Evolutionary conservation across 192 early-diverging fungal species (phyloP).

Genomic region (Haplosporangium gracile): DNA sequence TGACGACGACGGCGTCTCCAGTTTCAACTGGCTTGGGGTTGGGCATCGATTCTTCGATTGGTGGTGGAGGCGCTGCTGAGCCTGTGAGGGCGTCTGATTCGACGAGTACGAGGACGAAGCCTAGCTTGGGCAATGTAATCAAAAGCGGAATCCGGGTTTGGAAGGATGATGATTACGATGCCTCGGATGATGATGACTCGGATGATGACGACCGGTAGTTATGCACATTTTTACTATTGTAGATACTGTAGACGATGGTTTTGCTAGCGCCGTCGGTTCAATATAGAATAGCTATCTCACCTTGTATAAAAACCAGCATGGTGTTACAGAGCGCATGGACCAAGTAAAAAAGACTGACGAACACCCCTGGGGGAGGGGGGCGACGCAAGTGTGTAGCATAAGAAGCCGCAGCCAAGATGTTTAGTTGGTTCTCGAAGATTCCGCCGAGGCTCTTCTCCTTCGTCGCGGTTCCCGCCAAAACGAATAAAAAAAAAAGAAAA

Average conservation of each 20-base stretch:
- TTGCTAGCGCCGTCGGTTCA: neutral
- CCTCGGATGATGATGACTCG: slow-evolving; percentile 13
- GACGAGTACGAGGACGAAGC: neutral
- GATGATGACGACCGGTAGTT: slow-evolving; percentile 2
- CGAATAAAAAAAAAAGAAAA: no score
- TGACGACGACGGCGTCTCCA: neutral
- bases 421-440: slow-evolving; percentile 1
- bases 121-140: neutral
- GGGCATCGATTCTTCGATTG: neutral
- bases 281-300: neutral
- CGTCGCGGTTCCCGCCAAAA: neutral
- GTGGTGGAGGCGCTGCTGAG: neutral
- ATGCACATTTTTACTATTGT: neutral
- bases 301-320: neutral
- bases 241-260: neutral
- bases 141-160: neutral
- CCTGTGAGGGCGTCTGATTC: neutral
- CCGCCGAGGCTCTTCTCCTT: neutral
- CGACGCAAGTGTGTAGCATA: neutral
- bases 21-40: neutral
- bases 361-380: neutral
- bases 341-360: neutral
- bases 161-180: neutral
- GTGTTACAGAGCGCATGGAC: neutral
- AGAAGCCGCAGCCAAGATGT: neutral